A percentile compares a stretch with the other conserved stretches of the same genome.
These are phyloP conservation scores for Fonsecaea multimorphosa DNA, from an alignment of 2,329 filamentous ascomycete genomes.

Conservation along the genomic window DNA sequence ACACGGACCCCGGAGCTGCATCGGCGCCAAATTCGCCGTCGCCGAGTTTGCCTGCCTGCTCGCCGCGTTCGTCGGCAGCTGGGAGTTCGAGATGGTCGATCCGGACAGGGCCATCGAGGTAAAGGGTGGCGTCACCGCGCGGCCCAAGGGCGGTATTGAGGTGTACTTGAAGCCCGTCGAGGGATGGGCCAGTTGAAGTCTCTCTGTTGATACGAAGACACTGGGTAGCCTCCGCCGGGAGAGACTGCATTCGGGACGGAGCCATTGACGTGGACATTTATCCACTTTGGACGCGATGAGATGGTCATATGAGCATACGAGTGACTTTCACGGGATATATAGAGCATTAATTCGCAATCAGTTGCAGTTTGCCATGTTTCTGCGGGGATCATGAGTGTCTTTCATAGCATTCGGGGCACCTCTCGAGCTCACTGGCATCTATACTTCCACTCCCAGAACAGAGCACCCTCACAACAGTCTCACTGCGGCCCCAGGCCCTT, in stretches of 20 bases:
- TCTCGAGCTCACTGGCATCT: background rate
- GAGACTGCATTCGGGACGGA: background rate
- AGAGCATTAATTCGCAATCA: background rate
- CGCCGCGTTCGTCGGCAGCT: conserved; percentile 76
- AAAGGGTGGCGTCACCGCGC: conserved; percentile 72
- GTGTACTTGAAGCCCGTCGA: conserved; percentile 71
- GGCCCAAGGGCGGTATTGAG: conserved; percentile 74
- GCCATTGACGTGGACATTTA: background rate
- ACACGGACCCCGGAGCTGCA: conserved; percentile 60
- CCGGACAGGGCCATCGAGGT: conserved; percentile 66
- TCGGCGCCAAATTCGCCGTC: conserved; percentile 59
- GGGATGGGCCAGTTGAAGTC: conserved; percentile 62
- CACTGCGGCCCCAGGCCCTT: background rate
- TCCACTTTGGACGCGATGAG: background rate
- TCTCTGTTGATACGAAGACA: background rate
- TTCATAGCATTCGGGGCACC: background rate
- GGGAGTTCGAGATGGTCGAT: conserved; percentile 71
- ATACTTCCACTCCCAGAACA: background rate
- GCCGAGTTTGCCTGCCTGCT: conserved; percentile 85
- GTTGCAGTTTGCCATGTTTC: background rate
- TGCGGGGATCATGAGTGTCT: background rate
- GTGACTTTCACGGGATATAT: background rate
- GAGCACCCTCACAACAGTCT: background rate
- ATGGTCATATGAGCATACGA: background rate
- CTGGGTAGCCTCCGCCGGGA: background rate